These are phyloP conservation scores for Beauveria pseudobassiana DNA, from an alignment of 2,329 filamentous ascomycete species.

Conservation along the genomic window DNA sequence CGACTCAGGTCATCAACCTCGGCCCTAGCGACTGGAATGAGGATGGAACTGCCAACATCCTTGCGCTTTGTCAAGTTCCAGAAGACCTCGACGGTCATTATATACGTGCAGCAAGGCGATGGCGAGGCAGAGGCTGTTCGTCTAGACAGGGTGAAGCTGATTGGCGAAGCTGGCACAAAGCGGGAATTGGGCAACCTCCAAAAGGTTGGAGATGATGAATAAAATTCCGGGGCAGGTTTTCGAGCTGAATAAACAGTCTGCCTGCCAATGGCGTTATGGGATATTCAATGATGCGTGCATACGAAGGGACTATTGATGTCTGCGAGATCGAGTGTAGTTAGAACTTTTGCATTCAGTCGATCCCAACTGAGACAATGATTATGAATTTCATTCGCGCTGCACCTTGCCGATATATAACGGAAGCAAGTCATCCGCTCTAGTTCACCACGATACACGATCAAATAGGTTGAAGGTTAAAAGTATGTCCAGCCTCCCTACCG, in stretches of 20 bases:
- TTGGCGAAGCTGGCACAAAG: constrained; percentile 89
- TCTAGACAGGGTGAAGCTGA: constrained; percentile 68
- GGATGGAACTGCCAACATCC: constrained; percentile 63
- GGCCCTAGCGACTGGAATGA: constrained; percentile 72
- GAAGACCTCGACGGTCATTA: constrained; percentile 74
- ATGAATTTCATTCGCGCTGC: not conserved
- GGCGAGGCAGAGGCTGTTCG: constrained; percentile 78
- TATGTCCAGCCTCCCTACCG: constrained; percentile 38
- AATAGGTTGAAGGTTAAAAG: constrained; percentile 20
- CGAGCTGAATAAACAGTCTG: not conserved
- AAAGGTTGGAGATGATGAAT: constrained; percentile 77
- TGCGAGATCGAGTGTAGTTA: not conserved
- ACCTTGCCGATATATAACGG: too few relatives aligned
- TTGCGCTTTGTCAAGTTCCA: constrained; percentile 97
- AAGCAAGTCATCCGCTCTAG: not conserved
- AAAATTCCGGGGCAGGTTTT: constrained; percentile 15
- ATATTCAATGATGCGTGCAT: not conserved
- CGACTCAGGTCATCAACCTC: constrained; percentile 74
- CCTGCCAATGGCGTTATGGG: constrained; percentile 2
- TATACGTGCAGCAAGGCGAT: constrained; percentile 85
- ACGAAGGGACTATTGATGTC: not conserved
- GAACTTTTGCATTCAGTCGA: not conserved
- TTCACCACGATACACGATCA: not conserved
- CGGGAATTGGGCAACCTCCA: constrained; percentile 89
- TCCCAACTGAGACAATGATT: not conserved